Conservation (phyloP, 768 basidiomycete genomes). For the Russula foetens region DNA sequence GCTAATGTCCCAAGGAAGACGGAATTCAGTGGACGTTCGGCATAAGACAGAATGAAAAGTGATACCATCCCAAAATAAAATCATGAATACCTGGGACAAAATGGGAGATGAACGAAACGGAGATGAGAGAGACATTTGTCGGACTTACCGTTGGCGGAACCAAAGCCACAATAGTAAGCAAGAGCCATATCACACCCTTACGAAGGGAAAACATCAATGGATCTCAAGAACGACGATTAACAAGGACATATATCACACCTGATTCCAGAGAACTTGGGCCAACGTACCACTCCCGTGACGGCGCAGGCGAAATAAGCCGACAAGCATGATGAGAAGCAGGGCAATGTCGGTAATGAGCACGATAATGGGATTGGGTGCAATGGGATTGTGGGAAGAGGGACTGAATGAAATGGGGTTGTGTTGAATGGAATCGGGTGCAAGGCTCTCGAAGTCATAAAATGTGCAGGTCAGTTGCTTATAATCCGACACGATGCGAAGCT, state of each 20-base stretch:
- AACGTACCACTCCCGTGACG: background rate
- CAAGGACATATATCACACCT: background rate
- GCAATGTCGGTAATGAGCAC: background rate
- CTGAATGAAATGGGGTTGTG: too few relatives aligned
- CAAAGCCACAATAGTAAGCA: background rate
- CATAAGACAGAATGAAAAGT: too few relatives aligned
- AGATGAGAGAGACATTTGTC: background rate
- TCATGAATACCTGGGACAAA: background rate
- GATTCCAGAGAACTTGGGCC: background rate
- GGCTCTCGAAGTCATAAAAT: too few relatives aligned
- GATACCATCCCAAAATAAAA: background rate
- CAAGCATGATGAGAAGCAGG: constrained; percentile 4
- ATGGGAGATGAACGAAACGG: background rate
- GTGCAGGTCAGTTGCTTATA: too few relatives aligned
- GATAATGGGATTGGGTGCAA: too few relatives aligned
- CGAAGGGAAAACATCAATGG: background rate
- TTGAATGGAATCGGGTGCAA: too few relatives aligned
- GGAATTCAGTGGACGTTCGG: background rate
- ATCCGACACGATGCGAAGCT: too few relatives aligned
- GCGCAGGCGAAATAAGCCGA: constrained; percentile 1
- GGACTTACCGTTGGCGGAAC: background rate
- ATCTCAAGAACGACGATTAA: background rate
- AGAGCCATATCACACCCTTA: background rate
- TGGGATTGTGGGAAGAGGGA: too few relatives aligned
- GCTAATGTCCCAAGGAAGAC: background rate